These are phyloP conservation scores for Endotrypanum monterogeii DNA, from an alignment of 208 protist genomes.

Conservation along the genomic window DNA sequence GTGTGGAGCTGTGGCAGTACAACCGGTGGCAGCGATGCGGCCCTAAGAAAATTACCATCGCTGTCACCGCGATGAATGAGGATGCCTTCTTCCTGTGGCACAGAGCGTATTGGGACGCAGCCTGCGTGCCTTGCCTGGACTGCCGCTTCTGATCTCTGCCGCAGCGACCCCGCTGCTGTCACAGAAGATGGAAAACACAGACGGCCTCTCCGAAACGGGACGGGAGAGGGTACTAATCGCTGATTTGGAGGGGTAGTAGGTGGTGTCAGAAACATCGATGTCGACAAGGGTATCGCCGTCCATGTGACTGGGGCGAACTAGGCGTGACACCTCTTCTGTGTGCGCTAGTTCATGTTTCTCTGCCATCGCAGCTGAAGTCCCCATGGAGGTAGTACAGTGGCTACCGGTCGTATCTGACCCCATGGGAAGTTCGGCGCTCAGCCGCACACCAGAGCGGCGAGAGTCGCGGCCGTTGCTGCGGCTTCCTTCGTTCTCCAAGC, in stretches of 20 bases:
- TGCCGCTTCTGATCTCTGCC: background rate
- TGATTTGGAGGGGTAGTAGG: slow-evolving; percentile 26
- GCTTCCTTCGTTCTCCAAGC: slow-evolving; percentile 31
- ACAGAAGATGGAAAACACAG: slow-evolving; percentile 79
- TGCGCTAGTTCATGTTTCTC: slow-evolving; percentile 23
- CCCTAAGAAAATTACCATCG: slow-evolving; percentile 2
- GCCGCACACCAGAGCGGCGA: slow-evolving; percentile 68
- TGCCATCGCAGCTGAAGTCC: slow-evolving; percentile 7
- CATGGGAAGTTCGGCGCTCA: slow-evolving; percentile 57
- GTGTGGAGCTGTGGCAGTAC: background rate
- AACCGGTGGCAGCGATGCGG: slow-evolving; percentile 12
- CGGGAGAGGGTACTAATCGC: slow-evolving; percentile 27
- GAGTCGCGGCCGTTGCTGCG: slow-evolving; percentile 17
- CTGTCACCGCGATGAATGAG: slow-evolving; percentile 17
- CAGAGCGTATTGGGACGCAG: slow-evolving; percentile 10
- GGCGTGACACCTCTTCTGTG: slow-evolving; percentile 17
- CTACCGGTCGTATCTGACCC: slow-evolving; percentile 27
- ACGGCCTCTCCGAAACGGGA: slow-evolving; percentile 44
- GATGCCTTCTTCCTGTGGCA: slow-evolving; percentile 19
- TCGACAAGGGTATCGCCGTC: slow-evolving; percentile 22
- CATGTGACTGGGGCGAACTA: slow-evolving; percentile 20
- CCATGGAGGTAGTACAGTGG: slow-evolving; percentile 1
- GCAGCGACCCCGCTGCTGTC: slow-evolving; percentile 39
- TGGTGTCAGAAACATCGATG: slow-evolving; percentile 32
- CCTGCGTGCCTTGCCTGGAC: slow-evolving; percentile 11